Percentiles rank a stretch among this genome's conserved stretches.
phyloP scores from a whole-genome alignment of 75 land plant genomes.

The Picea sitchensis region DNA sequence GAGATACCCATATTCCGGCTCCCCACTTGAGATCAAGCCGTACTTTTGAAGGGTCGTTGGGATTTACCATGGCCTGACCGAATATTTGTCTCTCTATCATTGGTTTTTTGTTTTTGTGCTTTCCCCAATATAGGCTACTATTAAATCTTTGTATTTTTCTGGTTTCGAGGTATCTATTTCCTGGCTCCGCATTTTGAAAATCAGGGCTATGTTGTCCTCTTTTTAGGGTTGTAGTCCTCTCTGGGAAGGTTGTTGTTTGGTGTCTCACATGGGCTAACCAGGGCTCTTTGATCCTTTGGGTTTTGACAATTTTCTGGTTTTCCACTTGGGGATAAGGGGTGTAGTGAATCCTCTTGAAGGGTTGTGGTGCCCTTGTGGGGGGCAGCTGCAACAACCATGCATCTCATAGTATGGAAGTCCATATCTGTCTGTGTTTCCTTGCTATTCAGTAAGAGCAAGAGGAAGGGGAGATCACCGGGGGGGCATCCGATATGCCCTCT shows the following conservation, averaged over 20 bases:
- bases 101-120: too few species aligned
- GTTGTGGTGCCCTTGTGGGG: slow-evolving; percentile 3
- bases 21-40: background rate
- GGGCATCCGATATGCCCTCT: background rate
- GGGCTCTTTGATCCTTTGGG: background rate
- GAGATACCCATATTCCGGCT: background rate
- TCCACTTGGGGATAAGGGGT: background rate
- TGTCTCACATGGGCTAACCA: background rate
- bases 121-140: too few species aligned
- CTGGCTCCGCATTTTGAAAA: background rate
- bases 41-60: background rate
- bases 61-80: background rate
- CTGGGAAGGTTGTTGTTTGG: background rate
- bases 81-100: too few species aligned
- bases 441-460: slow-evolving; percentile 10
- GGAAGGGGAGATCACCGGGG: slow-evolving; percentile 8
- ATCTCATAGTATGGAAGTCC: too few species aligned
- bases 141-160: too few species aligned
- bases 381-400: background rate
- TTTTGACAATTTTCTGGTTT: background rate
- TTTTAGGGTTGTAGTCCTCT: background rate
- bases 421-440: slow-evolving; percentile 11
- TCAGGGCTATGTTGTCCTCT: background rate
- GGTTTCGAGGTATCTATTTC: background rate
- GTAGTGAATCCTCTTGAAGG: slow-evolving; percentile 6